These are phyloP conservation scores for Stephania yunnanensis DNA, from an alignment of 164 flowering plant species.

Conservation along the genomic window DNA sequence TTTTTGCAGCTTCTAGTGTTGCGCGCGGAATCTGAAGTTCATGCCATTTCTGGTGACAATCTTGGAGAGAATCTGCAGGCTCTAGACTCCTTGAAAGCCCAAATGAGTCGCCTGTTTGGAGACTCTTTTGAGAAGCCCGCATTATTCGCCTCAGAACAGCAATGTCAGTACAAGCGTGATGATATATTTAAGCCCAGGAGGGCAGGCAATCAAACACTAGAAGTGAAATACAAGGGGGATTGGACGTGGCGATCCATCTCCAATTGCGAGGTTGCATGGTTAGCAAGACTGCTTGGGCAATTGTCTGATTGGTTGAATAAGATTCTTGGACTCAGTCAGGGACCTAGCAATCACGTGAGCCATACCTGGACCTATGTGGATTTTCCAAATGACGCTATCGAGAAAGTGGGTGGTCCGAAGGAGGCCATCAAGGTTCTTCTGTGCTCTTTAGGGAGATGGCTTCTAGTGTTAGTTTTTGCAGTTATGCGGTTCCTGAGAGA, in stretches of 20 bases:
- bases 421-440: constrained; percentile 40
- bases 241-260: constrained; percentile 86
- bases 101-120: constrained; percentile 48
- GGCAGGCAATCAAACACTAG: constrained; percentile 30
- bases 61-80: constrained; percentile 36
- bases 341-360: constrained; percentile 5
- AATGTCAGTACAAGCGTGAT: constrained; percentile 29
- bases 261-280: constrained; percentile 76
- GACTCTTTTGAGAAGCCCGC: constrained; percentile 22
- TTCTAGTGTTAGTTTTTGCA: constrained; percentile 26
- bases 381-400: constrained; percentile 22
- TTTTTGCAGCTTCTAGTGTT: constrained; percentile 60
- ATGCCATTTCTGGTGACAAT: constrained; percentile 44
- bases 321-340: constrained; percentile 46
- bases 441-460: constrained; percentile 35
- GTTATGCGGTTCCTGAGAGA: constrained; percentile 37
- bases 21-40: constrained; percentile 80
- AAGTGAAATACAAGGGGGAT: constrained; percentile 72
- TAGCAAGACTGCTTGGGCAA: constrained; percentile 55
- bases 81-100: constrained; percentile 48
- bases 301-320: constrained; percentile 62
- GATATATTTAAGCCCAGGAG: constrained; percentile 74
- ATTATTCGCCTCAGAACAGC: constrained; percentile 21
- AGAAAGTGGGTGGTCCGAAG: constrained; percentile 32
- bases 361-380: constrained; percentile 39